Evolutionary conservation across 1,284 basidiomycete genomes (phyloP), one percentile per base, ranked within the genome.

Genomic region (Puccinia horiana): DNA sequence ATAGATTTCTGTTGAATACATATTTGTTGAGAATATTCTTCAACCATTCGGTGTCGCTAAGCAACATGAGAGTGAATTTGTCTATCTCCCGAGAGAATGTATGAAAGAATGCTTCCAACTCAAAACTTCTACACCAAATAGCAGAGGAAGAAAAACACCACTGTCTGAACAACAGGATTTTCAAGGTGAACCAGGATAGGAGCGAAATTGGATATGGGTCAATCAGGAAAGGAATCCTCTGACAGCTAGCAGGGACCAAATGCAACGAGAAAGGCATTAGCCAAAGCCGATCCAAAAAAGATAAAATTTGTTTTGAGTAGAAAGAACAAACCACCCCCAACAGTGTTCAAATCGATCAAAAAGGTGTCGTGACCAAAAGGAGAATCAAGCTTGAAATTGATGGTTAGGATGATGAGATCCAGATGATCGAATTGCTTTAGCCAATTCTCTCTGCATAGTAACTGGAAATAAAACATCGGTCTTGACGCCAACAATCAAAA

Each of bases 331-430:
- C 79, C 79, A 54, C 79, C 72, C 2, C 79, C 79, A 8, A 81
- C 70, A 12, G 58, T 72, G n/a, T 70, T 40, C n/a, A 67, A 12
- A 75, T 81, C 79, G 35, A 81, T 81, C 88, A 99, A 89, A 89
- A 99, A 99, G 40, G 95, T 98, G 88, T 99, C 96, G 83, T 88
- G 88, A 16, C 97, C 97, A 94, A 95, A 98, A 18, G 98, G 96
- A 4, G 96, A 95, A 56, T 97, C 96, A 11, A 99, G 90, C 88
- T 99, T 97, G 87, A 96, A 99, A 88, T 98, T 96, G 96, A 29
- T 37, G 42, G 6, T 14, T 42, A 72, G 47, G 69, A 72, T 3
- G n/a, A 9, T 40, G 5, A 8, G 69, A 72, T 2, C 42, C n/a
- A 1, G 92, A 91, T 90, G 96, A 91, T 83, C 94, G 90, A 83